Conservation (phyloP, 148 eudicot genomes). For the Fagopyrum tataricum region DNA sequence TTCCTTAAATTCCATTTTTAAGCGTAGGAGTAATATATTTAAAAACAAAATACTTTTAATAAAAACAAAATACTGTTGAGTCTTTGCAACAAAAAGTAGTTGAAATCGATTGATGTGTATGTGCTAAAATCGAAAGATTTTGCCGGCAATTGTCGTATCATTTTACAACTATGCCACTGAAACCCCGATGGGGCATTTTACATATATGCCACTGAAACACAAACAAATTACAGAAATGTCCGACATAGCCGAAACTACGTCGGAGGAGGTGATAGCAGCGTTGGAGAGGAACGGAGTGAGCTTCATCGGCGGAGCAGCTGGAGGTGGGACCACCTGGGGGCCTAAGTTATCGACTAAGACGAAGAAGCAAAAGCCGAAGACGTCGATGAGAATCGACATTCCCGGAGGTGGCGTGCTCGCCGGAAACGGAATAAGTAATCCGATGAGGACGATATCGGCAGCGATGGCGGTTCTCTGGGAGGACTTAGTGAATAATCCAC, state of each 20-base stretch:
- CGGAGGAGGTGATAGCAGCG: constrained; percentile 63
- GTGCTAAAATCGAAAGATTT: neutral
- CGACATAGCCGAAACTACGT: constrained; percentile 31
- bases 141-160: neutral
- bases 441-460: constrained; percentile 58
- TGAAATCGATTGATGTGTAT: neutral
- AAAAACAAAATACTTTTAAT: too few relatives aligned
- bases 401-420: constrained; percentile 36
- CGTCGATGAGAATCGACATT: constrained; percentile 70
- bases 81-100: neutral
- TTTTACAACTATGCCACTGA: neutral
- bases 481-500: constrained; percentile 61
- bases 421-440: constrained; percentile 13
- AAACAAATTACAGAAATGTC: constrained; percentile 3
- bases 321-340: constrained; percentile 4
- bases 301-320: constrained; percentile 30
- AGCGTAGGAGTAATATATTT: too few relatives aligned
- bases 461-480: constrained; percentile 77
- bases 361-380: constrained; percentile 53
- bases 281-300: constrained; percentile 71
- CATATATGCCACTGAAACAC: neutral
- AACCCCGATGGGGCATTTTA: neutral
- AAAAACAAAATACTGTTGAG: too few relatives aligned
- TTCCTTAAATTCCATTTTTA: too few relatives aligned
- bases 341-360: constrained; percentile 25